Base-by-base conservation (phyloP, 306 rosid genomes). In the Prunus persica region DNA sequence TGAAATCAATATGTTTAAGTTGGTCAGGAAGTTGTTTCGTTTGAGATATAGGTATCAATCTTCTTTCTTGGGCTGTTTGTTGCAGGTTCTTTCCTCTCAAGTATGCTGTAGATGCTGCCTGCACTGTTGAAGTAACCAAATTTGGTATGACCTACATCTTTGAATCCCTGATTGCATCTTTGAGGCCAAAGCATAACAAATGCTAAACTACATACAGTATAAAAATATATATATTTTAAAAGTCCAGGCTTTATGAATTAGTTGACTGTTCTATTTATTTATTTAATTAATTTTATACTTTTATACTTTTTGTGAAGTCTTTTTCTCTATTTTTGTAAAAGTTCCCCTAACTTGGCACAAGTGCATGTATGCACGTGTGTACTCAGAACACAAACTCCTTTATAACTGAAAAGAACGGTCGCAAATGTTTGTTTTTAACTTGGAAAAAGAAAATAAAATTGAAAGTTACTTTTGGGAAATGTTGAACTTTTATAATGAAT, bases 91-190 rank as follows among this genome's bases (percentile, higher is more conserved):
- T 89, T 67, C 91, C 96, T 84, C 97, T 91, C 9, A 90, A 90
- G 84, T 90, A 90, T 84, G 96, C 97, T 64, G 87, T 91, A 6
- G 98, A 91, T 86, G 98, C 98, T 82, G 96, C 83, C 25, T 93
- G 96, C 85, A 93, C 98, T 66, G 93, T 93, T 22, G 22, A 22
- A 22, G 22, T 22, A 22, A 0, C 22, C 22, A 22, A 22, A 22
- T 22, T 22, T 22, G 22, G 22, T 22, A 22, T 22, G 22, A 22
- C 22, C 22, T 22, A 22, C 22, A 22, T 22, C 22, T 22, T 22
- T 22, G 22, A 22, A 22, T 22, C 22, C 22, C 22, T 22, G 22
- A 22, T 22, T 22, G 22, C 22, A 22, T 22, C 22, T 22, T 22
- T 22, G 22, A 22, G 22, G 22, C 22, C 22, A 22, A 22, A 22